Percentiles rank a stretch among this genome's conserved stretches.
These are phyloP conservation scores for Skeletonema menzelii DNA, from an alignment of 108 stramenopile species.

Conservation along the genomic window DNA sequence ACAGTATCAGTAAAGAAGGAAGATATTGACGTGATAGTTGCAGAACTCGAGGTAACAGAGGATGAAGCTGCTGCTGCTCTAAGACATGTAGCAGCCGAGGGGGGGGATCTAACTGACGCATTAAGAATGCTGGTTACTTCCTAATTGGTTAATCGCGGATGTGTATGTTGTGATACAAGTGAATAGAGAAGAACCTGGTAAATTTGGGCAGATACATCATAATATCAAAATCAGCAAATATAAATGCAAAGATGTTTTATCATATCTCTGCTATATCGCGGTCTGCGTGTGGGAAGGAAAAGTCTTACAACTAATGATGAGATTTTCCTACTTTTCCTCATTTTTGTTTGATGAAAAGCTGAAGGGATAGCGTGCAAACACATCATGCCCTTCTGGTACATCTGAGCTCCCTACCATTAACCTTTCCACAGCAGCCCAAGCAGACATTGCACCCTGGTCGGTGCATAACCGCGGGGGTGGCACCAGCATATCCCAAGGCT, in stretches of 20 bases:
- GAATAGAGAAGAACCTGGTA: too few relatives aligned
- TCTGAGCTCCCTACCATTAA: constrained; percentile 82
- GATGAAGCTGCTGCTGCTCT: constrained; percentile 60
- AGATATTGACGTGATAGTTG: constrained; percentile 69
- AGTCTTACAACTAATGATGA: background rate
- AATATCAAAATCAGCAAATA: too few relatives aligned
- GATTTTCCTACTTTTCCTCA: constrained; percentile 2
- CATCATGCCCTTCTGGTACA: constrained; percentile 70
- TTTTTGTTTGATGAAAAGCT: constrained; percentile 11
- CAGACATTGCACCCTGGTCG: constrained; percentile 96
- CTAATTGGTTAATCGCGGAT: constrained; percentile 11
- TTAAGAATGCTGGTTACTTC: constrained; percentile 63
- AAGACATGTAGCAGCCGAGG: constrained; percentile 51
- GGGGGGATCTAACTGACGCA: constrained; percentile 51
- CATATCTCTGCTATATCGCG: too few relatives aligned
- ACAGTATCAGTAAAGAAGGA: constrained; percentile 66
- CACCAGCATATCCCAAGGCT: constrained; percentile 83
- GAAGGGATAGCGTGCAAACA: constrained; percentile 89
- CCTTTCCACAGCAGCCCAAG: constrained; percentile 96
- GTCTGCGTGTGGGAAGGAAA: too few relatives aligned
- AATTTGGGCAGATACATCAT: too few relatives aligned
- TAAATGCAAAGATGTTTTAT: too few relatives aligned
- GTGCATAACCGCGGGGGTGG: constrained; percentile 95
- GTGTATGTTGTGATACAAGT: background rate
- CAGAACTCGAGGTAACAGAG: constrained; percentile 72